Evolutionary conservation across 352 stramenopile species (phyloP), one percentile per base, ranked within the genome.

Genomic region (Pilasporangium apinafurcum): DNA sequence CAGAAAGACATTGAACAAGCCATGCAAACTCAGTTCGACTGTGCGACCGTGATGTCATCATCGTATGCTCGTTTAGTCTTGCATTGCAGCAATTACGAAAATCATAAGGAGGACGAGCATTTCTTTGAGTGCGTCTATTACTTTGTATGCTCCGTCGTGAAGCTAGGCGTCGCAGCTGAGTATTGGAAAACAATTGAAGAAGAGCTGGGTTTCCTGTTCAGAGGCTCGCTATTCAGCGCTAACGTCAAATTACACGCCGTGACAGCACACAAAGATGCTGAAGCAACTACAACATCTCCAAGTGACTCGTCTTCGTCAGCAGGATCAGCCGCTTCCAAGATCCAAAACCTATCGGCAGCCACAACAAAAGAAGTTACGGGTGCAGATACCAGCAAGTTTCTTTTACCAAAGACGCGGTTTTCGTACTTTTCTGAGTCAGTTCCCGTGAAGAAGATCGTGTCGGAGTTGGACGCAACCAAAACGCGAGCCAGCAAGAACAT

Each of bases 61-160:
- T 57, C 66, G 0, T 89, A 87, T 39, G 75, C 79, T 8, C 74
- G 79, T 6, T 36, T 92, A 14, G 68, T 89, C 29, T 65, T 92
- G 4, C 69, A 89, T 44, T 88, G 76, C 59, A 92, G 74, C 67
- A 92, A 87, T 53, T 85, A 75, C 42, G 77, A 91, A 57, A 79
- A 81, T 37, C 73, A 88, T 56, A 86, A 87, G 48, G 71, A 92
- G 34, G 79, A 92, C 63, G 65, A 86, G 45, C 63, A 56, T 31
- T 87, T 89, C 53, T 89, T 92, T 42, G 79, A 92, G 51, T 80
- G 68, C 37, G 54, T 92, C 46, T 89, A 87, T 46, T 88, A 80
- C 44, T 88, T 88, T 46, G 59, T 86, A 20, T 86, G 71, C 38
- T 69, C 76, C 0, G 72, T 86, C 12, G 69, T 76, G 31, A 89